A percentile compares a stretch with the other conserved stretches of the same genome.
These are phyloP conservation scores for Calonectria multiphialidica DNA, from an alignment of 2,329 filamentous ascomycete genomes.

Conservation along the genomic window DNA sequence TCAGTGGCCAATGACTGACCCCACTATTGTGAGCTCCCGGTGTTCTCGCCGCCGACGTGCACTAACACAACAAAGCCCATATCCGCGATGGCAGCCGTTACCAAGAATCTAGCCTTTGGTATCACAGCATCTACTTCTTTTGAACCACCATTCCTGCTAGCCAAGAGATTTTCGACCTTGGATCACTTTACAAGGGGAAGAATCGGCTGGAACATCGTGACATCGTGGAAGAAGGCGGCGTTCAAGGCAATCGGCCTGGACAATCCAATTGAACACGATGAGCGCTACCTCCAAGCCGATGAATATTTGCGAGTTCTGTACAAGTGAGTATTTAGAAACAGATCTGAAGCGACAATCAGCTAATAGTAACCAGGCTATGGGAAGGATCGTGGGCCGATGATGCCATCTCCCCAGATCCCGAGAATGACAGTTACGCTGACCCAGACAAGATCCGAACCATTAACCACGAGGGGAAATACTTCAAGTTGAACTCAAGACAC, in stretches of 20 bases:
- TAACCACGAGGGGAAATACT: slow-evolving; percentile 70
- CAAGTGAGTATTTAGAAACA: slow-evolving; percentile 57
- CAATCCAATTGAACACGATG: slow-evolving; percentile 69
- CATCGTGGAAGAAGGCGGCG: slow-evolving; percentile 62
- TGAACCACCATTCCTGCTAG: slow-evolving; percentile 71
- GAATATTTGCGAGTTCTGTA: slow-evolving; percentile 73
- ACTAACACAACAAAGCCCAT: slow-evolving; percentile 59
- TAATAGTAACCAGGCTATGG: slow-evolving; percentile 55
- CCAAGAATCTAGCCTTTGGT: slow-evolving; percentile 72
- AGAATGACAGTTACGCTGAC: slow-evolving; percentile 68
- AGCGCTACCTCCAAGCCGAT: slow-evolving; percentile 71
- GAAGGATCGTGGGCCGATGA: slow-evolving; percentile 69
- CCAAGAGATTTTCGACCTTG: slow-evolving; percentile 71
- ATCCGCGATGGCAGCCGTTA: slow-evolving; percentile 75
- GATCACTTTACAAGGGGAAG: slow-evolving; percentile 73
- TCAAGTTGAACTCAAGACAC: slow-evolving; percentile 56
- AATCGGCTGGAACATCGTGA: slow-evolving; percentile 77
- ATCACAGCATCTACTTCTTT: slow-evolving; percentile 74
- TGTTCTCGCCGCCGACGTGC: neutral
- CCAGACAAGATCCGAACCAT: slow-evolving; percentile 71
- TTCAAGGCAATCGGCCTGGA: slow-evolving; percentile 73
- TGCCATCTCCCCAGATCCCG: slow-evolving; percentile 65
- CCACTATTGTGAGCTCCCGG: slow-evolving; percentile 65
- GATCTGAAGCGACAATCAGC: fast-evolving
- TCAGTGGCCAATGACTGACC: slow-evolving; percentile 75